These are phyloP conservation scores for Phialophora verrucosa DNA, from an alignment of 2,329 filamentous ascomycete genomes.

Conservation along the genomic window DNA sequence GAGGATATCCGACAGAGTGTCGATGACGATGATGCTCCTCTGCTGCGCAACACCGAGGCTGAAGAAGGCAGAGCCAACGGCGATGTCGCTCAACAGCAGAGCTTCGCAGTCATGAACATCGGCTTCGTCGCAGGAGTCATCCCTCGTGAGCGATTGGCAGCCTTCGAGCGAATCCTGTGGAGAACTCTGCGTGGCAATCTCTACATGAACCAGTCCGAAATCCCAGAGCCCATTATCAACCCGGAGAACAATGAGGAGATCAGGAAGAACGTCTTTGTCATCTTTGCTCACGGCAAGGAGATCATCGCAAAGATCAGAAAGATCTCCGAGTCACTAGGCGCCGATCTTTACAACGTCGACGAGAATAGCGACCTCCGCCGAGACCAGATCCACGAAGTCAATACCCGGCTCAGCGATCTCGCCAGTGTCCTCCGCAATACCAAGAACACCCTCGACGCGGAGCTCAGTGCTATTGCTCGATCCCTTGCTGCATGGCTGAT, in stretches of 20 bases:
- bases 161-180: constrained; percentile 98
- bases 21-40: constrained; percentile 88
- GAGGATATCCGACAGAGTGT: constrained; percentile 94
- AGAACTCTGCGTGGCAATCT: constrained; percentile 94
- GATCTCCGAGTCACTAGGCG: constrained; percentile 96
- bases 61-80: constrained; percentile 68
- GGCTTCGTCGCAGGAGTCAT: constrained; percentile 98
- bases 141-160: constrained; percentile 85
- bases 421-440: constrained; percentile 93
- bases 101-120: constrained; percentile 98
- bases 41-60: constrained; percentile 91
- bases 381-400: constrained; percentile 97
- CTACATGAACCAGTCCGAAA: constrained; percentile 99
- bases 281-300: constrained; percentile 98
- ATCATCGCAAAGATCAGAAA: constrained; percentile 98
- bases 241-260: constrained; percentile 89
- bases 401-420: constrained; percentile 87
- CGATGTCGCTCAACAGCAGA: constrained; percentile 66
- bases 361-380: constrained; percentile 95
- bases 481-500: constrained; percentile 97
- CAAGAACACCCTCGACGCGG: constrained; percentile 88
- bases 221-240: constrained; percentile 89
- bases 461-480: constrained; percentile 90
- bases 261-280: constrained; percentile 98
- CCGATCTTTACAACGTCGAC: constrained; percentile 94